These are phyloP conservation scores for Erysimum cheiranthoides DNA, from an alignment of 345 rosid genomes.

Conservation along the genomic window DNA sequence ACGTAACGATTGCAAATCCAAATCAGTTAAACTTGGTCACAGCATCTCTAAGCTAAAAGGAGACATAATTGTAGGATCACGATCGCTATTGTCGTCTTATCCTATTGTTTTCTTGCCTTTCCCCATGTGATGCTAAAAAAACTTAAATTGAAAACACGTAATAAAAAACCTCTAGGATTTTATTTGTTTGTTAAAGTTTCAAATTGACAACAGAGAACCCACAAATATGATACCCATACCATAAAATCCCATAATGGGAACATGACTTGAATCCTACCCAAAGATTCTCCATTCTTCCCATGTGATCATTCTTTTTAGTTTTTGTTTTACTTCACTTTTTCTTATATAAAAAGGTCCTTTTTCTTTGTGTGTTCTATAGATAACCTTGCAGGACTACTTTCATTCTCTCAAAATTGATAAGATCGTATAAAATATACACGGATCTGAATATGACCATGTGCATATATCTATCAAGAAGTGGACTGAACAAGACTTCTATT, in stretches of 20 bases:
- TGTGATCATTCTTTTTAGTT: slow-evolving; percentile 29
- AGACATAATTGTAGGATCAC: slow-evolving; percentile 21
- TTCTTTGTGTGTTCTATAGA: slow-evolving; percentile 17
- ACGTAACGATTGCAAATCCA: not conserved
- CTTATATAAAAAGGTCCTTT: slow-evolving; percentile 10
- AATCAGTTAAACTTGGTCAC: not conserved
- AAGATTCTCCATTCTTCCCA: slow-evolving; percentile 43
- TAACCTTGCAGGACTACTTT: slow-evolving; percentile 20
- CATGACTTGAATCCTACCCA: slow-evolving; percentile 43
- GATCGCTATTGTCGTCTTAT: slow-evolving; percentile 19
- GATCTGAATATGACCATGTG: slow-evolving; percentile 29
- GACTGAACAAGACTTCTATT: slow-evolving; percentile 19
- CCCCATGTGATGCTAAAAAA: slow-evolving; percentile 33
- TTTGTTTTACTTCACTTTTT: slow-evolving; percentile 35
- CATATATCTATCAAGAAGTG: slow-evolving; percentile 22
- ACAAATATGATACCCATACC: slow-evolving; percentile 38
- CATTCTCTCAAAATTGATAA: slow-evolving; percentile 8
- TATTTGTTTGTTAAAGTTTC: not conserved
- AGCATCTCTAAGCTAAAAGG: slow-evolving; percentile 13
- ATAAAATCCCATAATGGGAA: slow-evolving; percentile 37
- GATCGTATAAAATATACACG: slow-evolving; percentile 10
- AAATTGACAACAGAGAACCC: slow-evolving; percentile 15
- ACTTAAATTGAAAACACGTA: slow-evolving; percentile 5
- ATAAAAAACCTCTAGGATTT: not conserved
- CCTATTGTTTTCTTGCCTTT: slow-evolving; percentile 22